phyloP scores from a whole-genome alignment of 2,329 filamentous ascomycete species.

The Aureobasidium mangrovei region DNA sequence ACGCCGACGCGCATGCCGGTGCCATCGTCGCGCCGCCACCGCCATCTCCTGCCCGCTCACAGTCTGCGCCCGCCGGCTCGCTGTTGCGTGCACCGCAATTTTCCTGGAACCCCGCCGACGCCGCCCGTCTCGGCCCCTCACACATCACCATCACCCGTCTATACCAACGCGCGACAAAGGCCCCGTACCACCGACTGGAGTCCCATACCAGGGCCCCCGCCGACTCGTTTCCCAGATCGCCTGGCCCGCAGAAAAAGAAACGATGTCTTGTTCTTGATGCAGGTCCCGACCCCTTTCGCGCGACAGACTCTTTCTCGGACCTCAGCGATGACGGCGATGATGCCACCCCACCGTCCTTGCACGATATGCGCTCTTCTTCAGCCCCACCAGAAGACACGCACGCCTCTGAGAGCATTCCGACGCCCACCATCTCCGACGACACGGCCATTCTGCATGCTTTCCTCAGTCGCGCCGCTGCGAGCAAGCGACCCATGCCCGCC shows the following conservation, averaged over 20 bases:
- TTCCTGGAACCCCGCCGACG: slow-evolving; percentile 34
- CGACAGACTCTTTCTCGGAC: background rate
- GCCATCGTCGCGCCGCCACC: background rate
- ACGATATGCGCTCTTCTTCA: slow-evolving; percentile 18
- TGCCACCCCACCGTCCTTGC: background rate
- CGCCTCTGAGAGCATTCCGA: slow-evolving; percentile 18
- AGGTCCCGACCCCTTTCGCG: background rate
- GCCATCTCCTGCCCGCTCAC: background rate
- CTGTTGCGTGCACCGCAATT: slow-evolving; percentile 4
- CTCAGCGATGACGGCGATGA: slow-evolving; percentile 3
- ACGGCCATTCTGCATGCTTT: slow-evolving; percentile 43
- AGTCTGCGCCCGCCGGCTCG: background rate
- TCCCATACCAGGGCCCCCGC: background rate
- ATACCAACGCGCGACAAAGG: slow-evolving; percentile 6
- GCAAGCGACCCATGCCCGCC: slow-evolving; percentile 30
- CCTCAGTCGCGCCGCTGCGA: slow-evolving; percentile 40
- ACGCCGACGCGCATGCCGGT: background rate
- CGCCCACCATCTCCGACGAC: slow-evolving; percentile 35
- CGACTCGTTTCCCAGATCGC: background rate
- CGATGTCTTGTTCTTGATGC: background rate
- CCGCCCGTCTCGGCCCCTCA: slow-evolving; percentile 32
- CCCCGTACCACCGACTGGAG: slow-evolving; percentile 3
- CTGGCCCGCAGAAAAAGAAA: slow-evolving; percentile 9
- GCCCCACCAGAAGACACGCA: slow-evolving; percentile 27
- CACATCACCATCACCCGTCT: slow-evolving; percentile 34